These are phyloP conservation scores for Diplodia scrobiculata DNA, from an alignment of 2,329 filamentous ascomycete species.

Conservation along the genomic window DNA sequence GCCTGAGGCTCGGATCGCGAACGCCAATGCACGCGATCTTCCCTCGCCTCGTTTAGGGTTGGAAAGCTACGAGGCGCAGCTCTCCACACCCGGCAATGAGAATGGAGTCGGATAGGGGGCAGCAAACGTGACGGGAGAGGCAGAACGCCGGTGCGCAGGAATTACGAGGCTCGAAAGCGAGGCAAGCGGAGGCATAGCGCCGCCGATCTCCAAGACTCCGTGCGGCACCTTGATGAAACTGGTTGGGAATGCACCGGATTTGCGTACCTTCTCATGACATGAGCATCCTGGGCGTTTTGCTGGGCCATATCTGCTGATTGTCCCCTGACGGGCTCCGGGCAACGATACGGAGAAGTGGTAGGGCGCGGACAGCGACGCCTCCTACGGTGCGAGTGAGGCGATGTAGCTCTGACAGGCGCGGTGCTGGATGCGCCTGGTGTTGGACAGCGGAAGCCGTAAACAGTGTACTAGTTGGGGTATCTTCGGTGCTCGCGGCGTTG, in stretches of 20 bases:
- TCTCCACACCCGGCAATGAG: conserved; percentile 17
- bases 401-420: neutral
- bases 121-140: conserved; percentile 15
- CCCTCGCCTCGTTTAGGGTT: conserved; percentile 34
- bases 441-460: conserved; percentile 9
- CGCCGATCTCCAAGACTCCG: conserved; percentile 23
- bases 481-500: conserved; percentile 25
- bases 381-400: neutral
- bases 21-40: conserved; percentile 45
- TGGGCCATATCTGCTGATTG: conserved; percentile 27
- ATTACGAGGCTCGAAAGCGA: conserved; percentile 20
- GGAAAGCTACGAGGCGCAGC: conserved; percentile 28
- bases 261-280: conserved; percentile 30
- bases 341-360: neutral
- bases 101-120: conserved; percentile 20
- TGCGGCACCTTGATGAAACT: conserved; percentile 25
- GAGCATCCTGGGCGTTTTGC: conserved; percentile 29
- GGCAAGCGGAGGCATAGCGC: conserved; percentile 8
- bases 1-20: conserved; percentile 39
- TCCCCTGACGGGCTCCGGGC: conserved; percentile 20
- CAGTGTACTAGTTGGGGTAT: conserved; percentile 27
- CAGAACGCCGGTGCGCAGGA: conserved; percentile 2
- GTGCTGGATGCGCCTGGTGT: conserved; percentile 5
- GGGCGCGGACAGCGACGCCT: conserved; percentile 12
- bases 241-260: conserved; percentile 18